These are phyloP conservation scores for Neophaeococcomyces aloes DNA, from an alignment of 2,329 filamentous ascomycete genomes.

Conservation along the genomic window DNA sequence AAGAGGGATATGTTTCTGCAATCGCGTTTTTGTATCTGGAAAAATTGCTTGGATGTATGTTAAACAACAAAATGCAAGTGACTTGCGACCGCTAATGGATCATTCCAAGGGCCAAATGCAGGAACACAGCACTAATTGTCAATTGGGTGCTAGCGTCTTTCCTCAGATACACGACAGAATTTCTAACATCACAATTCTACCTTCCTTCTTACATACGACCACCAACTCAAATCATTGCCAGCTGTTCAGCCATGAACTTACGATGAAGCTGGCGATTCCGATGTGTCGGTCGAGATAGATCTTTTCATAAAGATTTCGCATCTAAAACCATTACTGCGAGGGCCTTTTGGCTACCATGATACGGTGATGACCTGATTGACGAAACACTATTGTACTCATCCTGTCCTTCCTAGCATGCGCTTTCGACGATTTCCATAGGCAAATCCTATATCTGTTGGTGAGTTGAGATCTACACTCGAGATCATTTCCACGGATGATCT, in stretches of 20 bases:
- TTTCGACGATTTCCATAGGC: too few species aligned
- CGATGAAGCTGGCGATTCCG: conserved; percentile 59
- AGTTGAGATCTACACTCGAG: not conserved
- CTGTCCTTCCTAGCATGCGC: not conserved
- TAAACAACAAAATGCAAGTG: not conserved
- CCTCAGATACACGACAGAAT: conserved; percentile 12
- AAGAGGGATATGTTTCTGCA: not conserved
- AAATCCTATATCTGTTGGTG: too few species aligned
- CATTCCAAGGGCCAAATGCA: conserved; percentile 3
- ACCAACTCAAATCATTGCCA: conserved; percentile 66
- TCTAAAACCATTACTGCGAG: conserved; percentile 79
- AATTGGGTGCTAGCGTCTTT: conserved; percentile 4
- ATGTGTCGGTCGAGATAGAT: conserved; percentile 60
- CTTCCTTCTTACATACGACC: conserved; percentile 45
- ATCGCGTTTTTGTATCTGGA: not conserved
- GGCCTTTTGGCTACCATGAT: conserved; percentile 52
- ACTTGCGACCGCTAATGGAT: not conserved
- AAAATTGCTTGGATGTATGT: too few species aligned
- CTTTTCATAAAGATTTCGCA: conserved; percentile 40
- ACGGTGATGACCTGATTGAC: conserved; percentile 57
- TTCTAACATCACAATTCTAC: conserved; percentile 21
- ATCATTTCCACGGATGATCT: not conserved
- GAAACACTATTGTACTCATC: conserved; percentile 42
- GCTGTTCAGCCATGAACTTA: conserved; percentile 35
- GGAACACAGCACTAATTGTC: conserved; percentile 3